Evolutionary conservation across 176 grass and related monocot genomes (phyloP).

Genomic region (Cenchrus purpureus): DNA sequence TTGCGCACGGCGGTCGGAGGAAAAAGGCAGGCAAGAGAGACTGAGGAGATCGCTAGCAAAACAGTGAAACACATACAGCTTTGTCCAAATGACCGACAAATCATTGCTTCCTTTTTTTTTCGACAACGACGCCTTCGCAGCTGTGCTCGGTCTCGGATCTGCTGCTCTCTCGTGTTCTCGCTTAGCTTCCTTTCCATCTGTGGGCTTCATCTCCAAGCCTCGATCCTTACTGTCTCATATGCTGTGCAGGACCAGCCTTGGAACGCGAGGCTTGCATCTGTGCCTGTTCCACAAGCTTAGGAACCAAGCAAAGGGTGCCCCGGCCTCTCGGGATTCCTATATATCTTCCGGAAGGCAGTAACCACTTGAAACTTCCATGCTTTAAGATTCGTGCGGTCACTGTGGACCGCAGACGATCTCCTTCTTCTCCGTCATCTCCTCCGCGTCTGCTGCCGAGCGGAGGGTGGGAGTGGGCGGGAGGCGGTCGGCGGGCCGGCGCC

Average conservation of each 20-base stretch:
- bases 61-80: neutral
- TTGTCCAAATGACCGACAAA: slow-evolving; percentile 7
- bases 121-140: neutral
- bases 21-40: neutral
- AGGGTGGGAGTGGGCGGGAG: too few species aligned
- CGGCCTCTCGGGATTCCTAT: too few species aligned
- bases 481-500: too few species aligned
- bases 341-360: too few species aligned
- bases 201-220: slow-evolving; percentile 25
- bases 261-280: slow-evolving; percentile 36
- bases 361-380: too few species aligned
- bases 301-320: slow-evolving; percentile 45
- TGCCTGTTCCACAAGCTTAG: slow-evolving; percentile 35
- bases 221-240: slow-evolving; percentile 1
- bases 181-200: slow-evolving; percentile 23
- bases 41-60: neutral
- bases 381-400: too few species aligned
- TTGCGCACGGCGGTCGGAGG: neutral
- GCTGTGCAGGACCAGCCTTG: slow-evolving; percentile 28
- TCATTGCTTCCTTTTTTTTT: neutral
- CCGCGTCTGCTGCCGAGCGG: too few species aligned
- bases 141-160: neutral
- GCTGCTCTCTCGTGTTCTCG: neutral
- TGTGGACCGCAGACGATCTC: too few species aligned
- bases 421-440: too few species aligned